These are phyloP conservation scores for Fusarium citri DNA, from an alignment of 2,329 filamentous ascomycete species.

Conservation along the genomic window DNA sequence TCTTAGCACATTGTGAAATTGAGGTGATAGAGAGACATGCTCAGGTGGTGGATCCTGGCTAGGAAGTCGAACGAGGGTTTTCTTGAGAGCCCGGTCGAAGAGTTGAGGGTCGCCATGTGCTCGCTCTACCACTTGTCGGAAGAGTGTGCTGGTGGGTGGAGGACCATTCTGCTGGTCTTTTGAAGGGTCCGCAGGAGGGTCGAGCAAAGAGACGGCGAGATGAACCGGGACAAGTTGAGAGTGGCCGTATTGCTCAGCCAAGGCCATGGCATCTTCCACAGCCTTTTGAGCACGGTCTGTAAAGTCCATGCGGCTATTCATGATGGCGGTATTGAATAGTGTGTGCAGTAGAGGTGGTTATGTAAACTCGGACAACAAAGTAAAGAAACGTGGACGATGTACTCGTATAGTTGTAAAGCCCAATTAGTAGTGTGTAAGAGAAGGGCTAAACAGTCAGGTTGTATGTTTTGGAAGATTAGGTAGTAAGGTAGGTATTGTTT, in stretches of 20 bases:
- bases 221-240: slow-evolving; percentile 91
- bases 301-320: slow-evolving; percentile 87
- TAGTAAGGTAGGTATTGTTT: slow-evolving; percentile 25
- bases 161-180: slow-evolving; percentile 86
- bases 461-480: slow-evolving; percentile 39
- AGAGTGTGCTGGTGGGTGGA: slow-evolving; percentile 77
- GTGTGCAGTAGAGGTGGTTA: neutral
- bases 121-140: slow-evolving; percentile 93
- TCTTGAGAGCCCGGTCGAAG: slow-evolving; percentile 91
- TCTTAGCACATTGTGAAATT: slow-evolving; percentile 84
- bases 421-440: slow-evolving; percentile 18
- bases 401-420: slow-evolving; percentile 23
- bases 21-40: slow-evolving; percentile 82
- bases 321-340: slow-evolving; percentile 54
- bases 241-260: slow-evolving; percentile 91
- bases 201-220: slow-evolving; percentile 84
- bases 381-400: neutral
- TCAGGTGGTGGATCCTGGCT: slow-evolving; percentile 97
- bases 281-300: slow-evolving; percentile 93
- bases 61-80: slow-evolving; percentile 87
- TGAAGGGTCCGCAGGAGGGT: slow-evolving; percentile 78
- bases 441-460: slow-evolving; percentile 32
- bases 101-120: slow-evolving; percentile 92
- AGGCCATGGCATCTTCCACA: slow-evolving; percentile 85
- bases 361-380: neutral